A percentile compares a stretch with the other conserved stretches of the same genome.
phyloP scores from a whole-genome alignment of 768 basidiomycete genomes.

The Ramaria rubella region DNA sequence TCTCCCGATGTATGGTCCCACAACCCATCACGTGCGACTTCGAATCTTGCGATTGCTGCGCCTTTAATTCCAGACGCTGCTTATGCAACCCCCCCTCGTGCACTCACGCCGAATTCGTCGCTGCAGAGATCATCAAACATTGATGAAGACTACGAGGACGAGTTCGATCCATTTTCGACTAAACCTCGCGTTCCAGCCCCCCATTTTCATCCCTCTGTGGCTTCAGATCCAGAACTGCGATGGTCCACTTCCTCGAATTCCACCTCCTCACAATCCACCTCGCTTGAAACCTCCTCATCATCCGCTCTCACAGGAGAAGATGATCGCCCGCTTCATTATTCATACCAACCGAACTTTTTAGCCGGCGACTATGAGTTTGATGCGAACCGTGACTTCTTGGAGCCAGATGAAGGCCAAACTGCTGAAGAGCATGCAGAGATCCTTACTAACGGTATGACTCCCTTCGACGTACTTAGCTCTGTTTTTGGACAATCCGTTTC shows the following conservation, averaged over 20 bases:
- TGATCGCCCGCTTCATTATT: slow-evolving; percentile 38
- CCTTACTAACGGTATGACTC: slow-evolving; percentile 91
- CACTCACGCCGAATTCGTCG: slow-evolving; percentile 66
- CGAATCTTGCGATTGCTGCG: slow-evolving; percentile 87
- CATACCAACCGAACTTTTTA: slow-evolving; percentile 23
- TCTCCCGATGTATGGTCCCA: slow-evolving; percentile 89
- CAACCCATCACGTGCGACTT: slow-evolving; percentile 51
- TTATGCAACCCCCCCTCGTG: slow-evolving; percentile 34
- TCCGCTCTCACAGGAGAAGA: slow-evolving; percentile 17
- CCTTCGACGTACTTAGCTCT: slow-evolving; percentile 90
- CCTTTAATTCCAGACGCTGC: slow-evolving; percentile 74
- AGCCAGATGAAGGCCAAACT: slow-evolving; percentile 1
- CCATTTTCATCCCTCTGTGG: slow-evolving; percentile 36
- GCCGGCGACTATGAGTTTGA: slow-evolving; percentile 25
- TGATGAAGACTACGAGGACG: slow-evolving; percentile 73
- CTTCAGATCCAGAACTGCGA: slow-evolving; percentile 53
- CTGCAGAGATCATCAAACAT: slow-evolving; percentile 50
- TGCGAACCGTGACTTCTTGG: slow-evolving; percentile 7
- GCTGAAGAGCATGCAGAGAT: slow-evolving; percentile 33
- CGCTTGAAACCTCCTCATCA: slow-evolving; percentile 9
- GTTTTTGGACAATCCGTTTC: slow-evolving; percentile 90
- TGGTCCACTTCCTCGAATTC: slow-evolving; percentile 44
- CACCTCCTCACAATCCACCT: slow-evolving; percentile 18
- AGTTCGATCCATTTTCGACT: slow-evolving; percentile 72
- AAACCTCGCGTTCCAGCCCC: slow-evolving; percentile 52